These are phyloP conservation scores for Pontederia paniculata DNA, from an alignment of 176 grass and related monocot species.

Conservation along the genomic window DNA sequence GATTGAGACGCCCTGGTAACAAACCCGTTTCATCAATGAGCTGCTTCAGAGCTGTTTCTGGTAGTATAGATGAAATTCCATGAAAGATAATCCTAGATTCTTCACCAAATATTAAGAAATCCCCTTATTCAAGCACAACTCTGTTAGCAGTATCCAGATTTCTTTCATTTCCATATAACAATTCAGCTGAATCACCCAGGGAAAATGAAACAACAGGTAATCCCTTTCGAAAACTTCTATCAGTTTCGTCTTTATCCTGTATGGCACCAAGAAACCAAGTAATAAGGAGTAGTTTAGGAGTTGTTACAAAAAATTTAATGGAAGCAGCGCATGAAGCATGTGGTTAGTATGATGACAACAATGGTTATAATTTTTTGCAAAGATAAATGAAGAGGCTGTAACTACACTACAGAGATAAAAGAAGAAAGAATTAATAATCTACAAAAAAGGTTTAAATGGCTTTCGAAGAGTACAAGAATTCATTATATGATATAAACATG, in stretches of 20 bases:
- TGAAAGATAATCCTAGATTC: constrained; percentile 15
- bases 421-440: constrained; percentile 8
- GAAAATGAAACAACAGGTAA: constrained; percentile 19
- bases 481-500: too few relatives aligned
- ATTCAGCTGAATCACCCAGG: constrained; percentile 14
- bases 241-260: constrained; percentile 10
- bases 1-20: constrained; percentile 10
- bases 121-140: constrained; percentile 15
- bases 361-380: neutral
- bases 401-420: constrained; percentile 14
- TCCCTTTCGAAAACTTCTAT: constrained; percentile 4
- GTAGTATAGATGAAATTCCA: constrained; percentile 10
- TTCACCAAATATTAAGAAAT: constrained; percentile 16
- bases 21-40: neutral
- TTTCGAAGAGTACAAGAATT: too few relatives aligned
- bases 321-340: neutral
- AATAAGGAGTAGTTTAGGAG: neutral
- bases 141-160: neutral
- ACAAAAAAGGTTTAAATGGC: too few relatives aligned
- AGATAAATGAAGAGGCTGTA: too few relatives aligned
- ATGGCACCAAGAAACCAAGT: neutral
- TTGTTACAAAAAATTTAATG: neutral
- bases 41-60: neutral
- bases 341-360: neutral
- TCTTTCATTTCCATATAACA: constrained; percentile 12